Base-by-base conservation (phyloP, 2,329 filamentous ascomycete species). In the Curvularia eragrostidis region DNA sequence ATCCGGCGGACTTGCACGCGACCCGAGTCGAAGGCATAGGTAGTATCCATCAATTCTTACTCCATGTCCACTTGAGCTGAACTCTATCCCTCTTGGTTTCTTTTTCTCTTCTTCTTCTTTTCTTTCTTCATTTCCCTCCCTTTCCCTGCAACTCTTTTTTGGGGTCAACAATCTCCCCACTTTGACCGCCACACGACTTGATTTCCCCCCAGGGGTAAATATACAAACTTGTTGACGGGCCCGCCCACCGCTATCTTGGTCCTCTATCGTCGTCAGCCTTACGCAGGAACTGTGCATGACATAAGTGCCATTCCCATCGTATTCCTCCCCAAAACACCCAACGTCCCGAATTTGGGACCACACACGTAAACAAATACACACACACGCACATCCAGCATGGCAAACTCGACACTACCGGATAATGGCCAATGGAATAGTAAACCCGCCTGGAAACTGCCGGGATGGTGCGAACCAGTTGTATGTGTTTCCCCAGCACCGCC, bases 401-500 rank as follows among this genome's bases (percentile, higher is more conserved):
- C 59, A 48, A 64, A 62, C 56, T 43, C 56, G 21, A 62, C 63
- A 30, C 41, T 54, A n/a, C 39, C 62, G 48, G 54, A 59, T 34
- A 53, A 59, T 26, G 55, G 50, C 48, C 57, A 75, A 70, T 78
- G 76, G 76, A 77, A 77, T 60, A 75, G 73, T 60, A 75, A 74
- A 58, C 75, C 75, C 42, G 76, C 77, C 4, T 79, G 76, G 77
- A 78, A 77, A 61, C 64, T 79, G 53, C 77, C 77, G 47, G 75
- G 75, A 61, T 79, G 76, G 74, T 77, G 72, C 26, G 77, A 79
- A 62, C 77, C 77, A 42, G 39, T 79, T 47, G 76, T 79, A 66
- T 54, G 74, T 65, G 74, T 65, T 30, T 28, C 26, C 9, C 36
- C 18, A 5, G 13, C 48, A 15, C n/a, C 21, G 19, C 19, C 24